Percentiles rank a stretch among this genome's conserved stretches.
phyloP scores from a whole-genome alignment of 23 red algal species.

The Gracilaria vermiculophylla region DNA sequence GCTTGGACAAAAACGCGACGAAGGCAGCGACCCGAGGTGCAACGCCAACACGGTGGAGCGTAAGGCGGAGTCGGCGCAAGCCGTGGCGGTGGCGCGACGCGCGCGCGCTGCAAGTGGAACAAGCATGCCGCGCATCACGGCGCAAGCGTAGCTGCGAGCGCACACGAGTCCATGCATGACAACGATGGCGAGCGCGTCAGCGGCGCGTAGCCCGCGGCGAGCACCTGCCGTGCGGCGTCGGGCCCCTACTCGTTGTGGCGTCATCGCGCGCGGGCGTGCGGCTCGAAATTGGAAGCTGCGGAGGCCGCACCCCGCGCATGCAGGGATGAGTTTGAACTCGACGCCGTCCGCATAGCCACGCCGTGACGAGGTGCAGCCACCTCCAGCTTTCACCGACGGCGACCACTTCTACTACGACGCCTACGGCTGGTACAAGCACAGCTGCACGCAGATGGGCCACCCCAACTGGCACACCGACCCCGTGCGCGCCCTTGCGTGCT shows the following conservation, averaged over 20 bases:
- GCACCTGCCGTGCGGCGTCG: no score
- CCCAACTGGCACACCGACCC: slow-evolving; percentile 11
- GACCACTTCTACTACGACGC: not conserved
- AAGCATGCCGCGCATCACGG: slow-evolving; percentile 1
- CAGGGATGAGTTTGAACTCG: no score
- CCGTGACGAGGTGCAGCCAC: not conserved
- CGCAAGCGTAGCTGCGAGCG: not conserved
- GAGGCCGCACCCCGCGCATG: no score
- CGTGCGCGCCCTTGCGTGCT: slow-evolving; percentile 56
- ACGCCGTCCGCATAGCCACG: not conserved
- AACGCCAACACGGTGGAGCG: not conserved
- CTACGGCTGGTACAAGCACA: slow-evolving; percentile 53
- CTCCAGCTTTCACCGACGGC: not conserved
- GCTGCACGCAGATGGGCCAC: slow-evolving; percentile 35
- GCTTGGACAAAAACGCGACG: not conserved
- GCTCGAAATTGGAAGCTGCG: no score
- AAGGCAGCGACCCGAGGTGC: not conserved
- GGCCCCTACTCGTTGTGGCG: no score
- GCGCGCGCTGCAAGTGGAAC: not conserved
- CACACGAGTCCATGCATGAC: not conserved
- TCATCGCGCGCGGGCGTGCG: no score
- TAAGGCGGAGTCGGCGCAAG: no score
- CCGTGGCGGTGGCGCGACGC: not conserved
- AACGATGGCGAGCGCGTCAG: no score
- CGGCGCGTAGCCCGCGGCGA: no score